Base-by-base conservation (phyloP, 352 stramenopile species). In the Globisporangium megalacanthum region DNA sequence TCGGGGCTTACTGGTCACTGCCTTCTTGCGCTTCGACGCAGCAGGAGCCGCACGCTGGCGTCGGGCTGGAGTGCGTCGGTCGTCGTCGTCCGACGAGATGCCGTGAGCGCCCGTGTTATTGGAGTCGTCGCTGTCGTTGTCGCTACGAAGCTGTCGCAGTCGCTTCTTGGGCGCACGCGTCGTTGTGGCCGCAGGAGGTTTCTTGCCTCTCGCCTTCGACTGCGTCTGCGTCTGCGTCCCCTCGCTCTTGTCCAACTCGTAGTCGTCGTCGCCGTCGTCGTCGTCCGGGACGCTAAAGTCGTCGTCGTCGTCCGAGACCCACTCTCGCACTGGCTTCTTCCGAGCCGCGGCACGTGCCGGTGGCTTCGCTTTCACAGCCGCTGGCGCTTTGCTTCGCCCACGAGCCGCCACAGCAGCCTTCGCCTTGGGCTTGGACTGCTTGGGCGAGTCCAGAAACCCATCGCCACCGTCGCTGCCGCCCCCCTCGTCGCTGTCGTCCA, bases 181-280 rank as follows among this genome's bases (percentile, higher is more conserved):
- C 46, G 15, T 52, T 54, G 59, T 55, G 20, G 56, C 25, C 17
- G 46, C 15, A 4, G 54, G 35, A 17, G 54, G 36, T 47, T 53
- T 59, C 22, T 61, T 47, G 52, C 35, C 25, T 61, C 64, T 68
- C 33, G 6, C 56, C 45, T 20, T 52, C 29, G 50, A 29, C 46
- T 58, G 42, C 44, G 61, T 54, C 35, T 56, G 25, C 70, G 31
- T 79, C 35, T 56, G 25, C 70, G 31, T 79, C 80, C 55, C 45
- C 48, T 35, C 15, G 19, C 49, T 54, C 1, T 86, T 75, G 4
- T 79, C 72, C 33, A 79, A 66, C 33, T 88, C 72, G 29, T 73
- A 88, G 45, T 88, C 75, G 22, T 88, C 80, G 45, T 89, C 76
- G 17, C 65, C 74, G 49, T 91, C 80, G 61, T 88, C 66, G 20